These are phyloP conservation scores for Tulasnella sp. DNA, from an alignment of 768 basidiomycete genomes.

Conservation along the genomic window DNA sequence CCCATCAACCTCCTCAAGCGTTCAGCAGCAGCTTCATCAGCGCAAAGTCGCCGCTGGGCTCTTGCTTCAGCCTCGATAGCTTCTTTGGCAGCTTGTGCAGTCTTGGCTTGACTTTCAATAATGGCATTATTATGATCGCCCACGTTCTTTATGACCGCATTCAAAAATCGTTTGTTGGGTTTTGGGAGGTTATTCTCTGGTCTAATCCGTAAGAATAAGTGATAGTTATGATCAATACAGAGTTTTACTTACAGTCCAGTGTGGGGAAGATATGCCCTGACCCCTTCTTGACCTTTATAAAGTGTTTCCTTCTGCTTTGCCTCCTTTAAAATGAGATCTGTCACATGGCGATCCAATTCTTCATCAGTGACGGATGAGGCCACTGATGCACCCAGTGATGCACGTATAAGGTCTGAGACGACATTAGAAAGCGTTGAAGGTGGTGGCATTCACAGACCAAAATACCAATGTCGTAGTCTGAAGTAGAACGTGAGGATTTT, in stretches of 20 bases:
- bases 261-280: slow-evolving; percentile 60
- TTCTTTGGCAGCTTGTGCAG: slow-evolving; percentile 21
- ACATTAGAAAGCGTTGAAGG: slow-evolving; percentile 62
- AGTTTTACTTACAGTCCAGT: slow-evolving; percentile 30
- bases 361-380: slow-evolving; percentile 52
- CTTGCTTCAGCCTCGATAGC: slow-evolving; percentile 20
- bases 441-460: neutral
- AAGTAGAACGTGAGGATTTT: too few species aligned
- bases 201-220: slow-evolving; percentile 26
- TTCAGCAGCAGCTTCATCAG: slow-evolving; percentile 63
- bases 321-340: slow-evolving; percentile 81
- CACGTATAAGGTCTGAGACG: slow-evolving; percentile 65
- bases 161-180: slow-evolving; percentile 40
- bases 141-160: slow-evolving; percentile 71
- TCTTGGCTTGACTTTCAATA: slow-evolving; percentile 26
- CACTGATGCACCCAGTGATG: slow-evolving; percentile 59
- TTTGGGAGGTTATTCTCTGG: slow-evolving; percentile 60
- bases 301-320: slow-evolving; percentile 81
- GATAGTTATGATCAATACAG: neutral
- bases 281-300: slow-evolving; percentile 56
- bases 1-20: slow-evolving; percentile 33
- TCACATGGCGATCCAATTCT: slow-evolving; percentile 84
- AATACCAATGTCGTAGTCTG: too few species aligned
- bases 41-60: slow-evolving; percentile 39
- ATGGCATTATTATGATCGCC: slow-evolving; percentile 92